Percentiles rank a stretch among this genome's conserved stretches.
Conservation (phyloP, 805 yeast species). For the Metschnikowia lunata region DNA sequence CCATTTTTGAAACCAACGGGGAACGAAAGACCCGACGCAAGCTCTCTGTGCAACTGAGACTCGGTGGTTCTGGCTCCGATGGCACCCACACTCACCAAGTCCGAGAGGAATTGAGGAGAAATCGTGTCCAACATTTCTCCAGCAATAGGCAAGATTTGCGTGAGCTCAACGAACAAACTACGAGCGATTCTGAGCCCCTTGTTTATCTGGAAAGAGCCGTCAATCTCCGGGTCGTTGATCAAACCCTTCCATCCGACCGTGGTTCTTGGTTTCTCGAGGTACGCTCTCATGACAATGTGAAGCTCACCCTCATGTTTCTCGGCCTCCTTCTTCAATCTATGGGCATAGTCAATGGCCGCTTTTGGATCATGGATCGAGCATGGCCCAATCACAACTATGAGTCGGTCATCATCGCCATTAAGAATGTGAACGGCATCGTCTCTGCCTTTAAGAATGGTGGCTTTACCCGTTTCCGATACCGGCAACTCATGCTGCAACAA, state of each 20-base stretch:
- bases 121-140: constrained; percentile 98
- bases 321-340: constrained; percentile 58
- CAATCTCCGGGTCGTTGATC: constrained; percentile 93
- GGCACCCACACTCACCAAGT: constrained; percentile 92
- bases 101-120: constrained; percentile 92
- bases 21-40: constrained; percentile 94
- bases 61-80: constrained; percentile 99
- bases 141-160: constrained; percentile 81
- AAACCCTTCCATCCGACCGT: constrained; percentile 99
- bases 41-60: constrained; percentile 94
- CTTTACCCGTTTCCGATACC: constrained; percentile 48
- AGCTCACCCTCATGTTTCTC: constrained; percentile 73
- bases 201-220: constrained; percentile 89
- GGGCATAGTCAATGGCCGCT: constrained; percentile 86
- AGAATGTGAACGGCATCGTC: constrained; percentile 72
- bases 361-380: constrained; percentile 92
- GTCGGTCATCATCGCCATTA: constrained; percentile 73
- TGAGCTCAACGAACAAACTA: constrained; percentile 76
- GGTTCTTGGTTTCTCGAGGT: constrained; percentile 96
- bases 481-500: constrained; percentile 82
- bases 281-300: constrained; percentile 92
- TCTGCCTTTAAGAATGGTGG: constrained; percentile 73
- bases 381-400: constrained; percentile 89
- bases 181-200: constrained; percentile 88
- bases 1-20: constrained; percentile 99